phyloP scores from a whole-genome alignment of 169 alveolate genomes.

The Plasmodium billcollinsi region DNA sequence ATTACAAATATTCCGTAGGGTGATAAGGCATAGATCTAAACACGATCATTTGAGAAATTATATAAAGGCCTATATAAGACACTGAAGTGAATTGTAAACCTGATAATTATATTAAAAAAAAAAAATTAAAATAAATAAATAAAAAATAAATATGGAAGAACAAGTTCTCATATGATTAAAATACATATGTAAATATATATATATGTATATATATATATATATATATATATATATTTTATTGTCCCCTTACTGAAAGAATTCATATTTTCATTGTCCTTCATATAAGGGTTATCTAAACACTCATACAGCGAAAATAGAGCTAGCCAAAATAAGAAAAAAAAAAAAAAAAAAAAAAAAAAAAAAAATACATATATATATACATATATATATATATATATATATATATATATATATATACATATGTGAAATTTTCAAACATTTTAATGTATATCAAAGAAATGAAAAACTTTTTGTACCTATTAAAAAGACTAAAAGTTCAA shows the following conservation, averaged over 20 bases:
- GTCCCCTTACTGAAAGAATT: constrained; percentile 33
- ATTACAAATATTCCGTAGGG: constrained; percentile 69
- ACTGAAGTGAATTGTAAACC: constrained; percentile 46
- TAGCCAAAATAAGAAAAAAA: neutral
- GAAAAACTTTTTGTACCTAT: neutral
- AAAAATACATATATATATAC: neutral
- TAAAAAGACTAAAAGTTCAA: constrained; percentile 7
- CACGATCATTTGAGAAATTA: constrained; percentile 10
- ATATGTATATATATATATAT: neutral
- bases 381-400: neutral
- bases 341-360: constrained; percentile 2
- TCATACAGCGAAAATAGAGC: constrained; percentile 35
- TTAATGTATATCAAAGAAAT: neutral
- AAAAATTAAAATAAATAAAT: neutral
- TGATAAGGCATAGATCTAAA: constrained; percentile 51
- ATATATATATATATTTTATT: neutral
- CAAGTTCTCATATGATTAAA: neutral
- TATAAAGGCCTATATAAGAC: constrained; percentile 36
- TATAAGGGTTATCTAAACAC: constrained; percentile 37
- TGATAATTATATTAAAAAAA: neutral
- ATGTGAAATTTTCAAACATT: neutral
- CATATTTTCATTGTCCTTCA: constrained; percentile 47
- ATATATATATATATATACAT: constrained; percentile 1
- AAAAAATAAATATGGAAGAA: neutral
- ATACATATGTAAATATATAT: neutral